Base-by-base conservation (phyloP, 257 asterid genomes). In the Nicotiana tomentosiformis region DNA sequence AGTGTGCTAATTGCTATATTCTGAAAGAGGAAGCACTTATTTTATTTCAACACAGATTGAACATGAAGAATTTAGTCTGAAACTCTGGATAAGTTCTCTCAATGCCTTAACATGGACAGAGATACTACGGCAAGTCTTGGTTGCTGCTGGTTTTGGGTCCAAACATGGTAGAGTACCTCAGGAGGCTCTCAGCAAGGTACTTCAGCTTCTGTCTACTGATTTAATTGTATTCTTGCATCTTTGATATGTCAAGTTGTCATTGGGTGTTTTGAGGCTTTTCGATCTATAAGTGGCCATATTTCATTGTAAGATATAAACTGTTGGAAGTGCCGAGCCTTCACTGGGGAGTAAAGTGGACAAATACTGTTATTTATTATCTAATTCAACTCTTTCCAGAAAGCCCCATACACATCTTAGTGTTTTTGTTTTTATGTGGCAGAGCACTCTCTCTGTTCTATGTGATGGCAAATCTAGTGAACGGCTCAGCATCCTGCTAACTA, bases 31-130 rank as follows among this genome's bases (percentile, higher is more conserved):
- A 26, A 26, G 10, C 33, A 15, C 51, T 74, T 18, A 26, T 74
- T 67, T 80, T 74, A 66, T 72, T 66, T 84, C 86, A 82, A 76
- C 94, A 93, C 94, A 96, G 98, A 90, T 94, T 86, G 95, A 94
- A 82, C 89, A 83, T 83, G 85, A 84, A 56, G 87, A 78, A 14
- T 65, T 60, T 87, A 86, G 85, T 82, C 85, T 92, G 68, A 91
- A 91, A 84, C 87, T 91, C 85, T 94, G 99, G 98, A 90, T 86
- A 81, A 88, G 87, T 85, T 90, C 97, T n/a, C 84, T 96, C 87
- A 96, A 93, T 88, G 93, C 91, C 87, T 85, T 96, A 88, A 94
- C 99, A 62, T 94, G 99, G 98, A 86, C 92, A 70, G 99, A 96
- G 88, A 92, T 96, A 90, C 81, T 94, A 70, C 87, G 97, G 26